These are phyloP conservation scores for Jaltomata sinuosa DNA, from an alignment of 257 asterid genomes.

Conservation along the genomic window DNA sequence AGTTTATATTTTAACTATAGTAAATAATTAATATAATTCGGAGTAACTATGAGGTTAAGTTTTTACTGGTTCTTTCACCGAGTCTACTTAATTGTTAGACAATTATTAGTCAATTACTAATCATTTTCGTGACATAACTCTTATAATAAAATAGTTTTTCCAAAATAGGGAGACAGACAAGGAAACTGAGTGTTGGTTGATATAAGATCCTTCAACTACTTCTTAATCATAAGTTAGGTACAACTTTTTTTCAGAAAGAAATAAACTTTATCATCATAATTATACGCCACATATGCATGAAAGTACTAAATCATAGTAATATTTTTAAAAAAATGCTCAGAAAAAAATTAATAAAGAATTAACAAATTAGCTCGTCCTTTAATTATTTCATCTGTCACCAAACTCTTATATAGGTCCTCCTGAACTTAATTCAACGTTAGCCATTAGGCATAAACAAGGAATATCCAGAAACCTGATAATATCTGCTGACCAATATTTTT, in stretches of 20 bases:
- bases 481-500: background rate
- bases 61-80: background rate
- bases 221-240: conserved; percentile 1
- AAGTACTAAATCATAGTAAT: background rate
- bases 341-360: background rate
- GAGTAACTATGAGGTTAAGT: background rate
- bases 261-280: background rate
- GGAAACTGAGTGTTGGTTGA: background rate
- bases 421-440: background rate
- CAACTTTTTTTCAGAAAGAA: background rate
- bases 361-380: background rate
- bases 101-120: background rate
- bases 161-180: background rate
- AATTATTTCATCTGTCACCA: background rate
- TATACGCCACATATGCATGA: background rate
- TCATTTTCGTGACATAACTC: background rate
- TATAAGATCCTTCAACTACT: background rate
- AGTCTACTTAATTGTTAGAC: background rate
- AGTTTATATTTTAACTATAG: background rate
- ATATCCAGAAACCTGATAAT: background rate
- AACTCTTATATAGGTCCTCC: background rate
- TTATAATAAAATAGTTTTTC: background rate
- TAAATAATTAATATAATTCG: no score
- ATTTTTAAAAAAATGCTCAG: background rate
- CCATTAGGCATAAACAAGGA: background rate